These are phyloP conservation scores for Anacardium occidentale DNA, from an alignment of 345 rosid genomes.

Conservation along the genomic window DNA sequence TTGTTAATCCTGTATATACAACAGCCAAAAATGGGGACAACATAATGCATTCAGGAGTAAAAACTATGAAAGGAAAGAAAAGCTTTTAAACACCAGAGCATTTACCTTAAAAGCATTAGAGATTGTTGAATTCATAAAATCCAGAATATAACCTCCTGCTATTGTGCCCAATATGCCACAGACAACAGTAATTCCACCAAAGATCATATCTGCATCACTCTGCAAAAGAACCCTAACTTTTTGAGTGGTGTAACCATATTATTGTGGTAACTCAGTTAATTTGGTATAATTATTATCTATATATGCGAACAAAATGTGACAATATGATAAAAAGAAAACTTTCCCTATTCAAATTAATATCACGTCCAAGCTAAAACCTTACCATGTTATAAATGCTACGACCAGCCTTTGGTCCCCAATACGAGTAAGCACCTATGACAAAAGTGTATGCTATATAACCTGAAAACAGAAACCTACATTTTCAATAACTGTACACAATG, in stretches of 20 bases:
- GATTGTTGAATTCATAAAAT: constrained; percentile 65
- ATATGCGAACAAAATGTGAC: neutral
- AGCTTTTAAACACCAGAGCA: neutral
- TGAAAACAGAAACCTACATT: constrained; percentile 31
- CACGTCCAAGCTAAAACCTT: constrained; percentile 20
- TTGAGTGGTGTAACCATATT: neutral
- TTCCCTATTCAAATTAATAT: constrained; percentile 5
- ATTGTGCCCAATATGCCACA: constrained; percentile 84
- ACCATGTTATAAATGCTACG: constrained; percentile 84
- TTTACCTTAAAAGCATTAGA: constrained; percentile 91
- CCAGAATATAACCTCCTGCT: constrained; percentile 73
- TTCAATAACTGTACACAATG: constrained; percentile 2
- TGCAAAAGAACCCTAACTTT: constrained; percentile 31
- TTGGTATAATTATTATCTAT: neutral
- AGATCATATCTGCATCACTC: constrained; percentile 82
- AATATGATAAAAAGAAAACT: neutral
- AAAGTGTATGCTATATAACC: constrained; percentile 87
- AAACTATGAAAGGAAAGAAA: neutral
- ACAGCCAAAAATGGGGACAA: neutral
- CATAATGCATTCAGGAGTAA: constrained; percentile 3
- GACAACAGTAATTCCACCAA: constrained; percentile 84
- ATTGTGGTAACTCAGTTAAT: neutral
- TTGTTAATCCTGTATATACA: neutral
- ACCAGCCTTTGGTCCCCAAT: constrained; percentile 99
- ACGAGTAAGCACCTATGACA: constrained; percentile 92